Evolutionary conservation across 2,329 filamentous ascomycete genomes (phyloP), one percentile per base, ranked within the genome.

Genomic region (Stachybotrys chlorohalonatus): DNA sequence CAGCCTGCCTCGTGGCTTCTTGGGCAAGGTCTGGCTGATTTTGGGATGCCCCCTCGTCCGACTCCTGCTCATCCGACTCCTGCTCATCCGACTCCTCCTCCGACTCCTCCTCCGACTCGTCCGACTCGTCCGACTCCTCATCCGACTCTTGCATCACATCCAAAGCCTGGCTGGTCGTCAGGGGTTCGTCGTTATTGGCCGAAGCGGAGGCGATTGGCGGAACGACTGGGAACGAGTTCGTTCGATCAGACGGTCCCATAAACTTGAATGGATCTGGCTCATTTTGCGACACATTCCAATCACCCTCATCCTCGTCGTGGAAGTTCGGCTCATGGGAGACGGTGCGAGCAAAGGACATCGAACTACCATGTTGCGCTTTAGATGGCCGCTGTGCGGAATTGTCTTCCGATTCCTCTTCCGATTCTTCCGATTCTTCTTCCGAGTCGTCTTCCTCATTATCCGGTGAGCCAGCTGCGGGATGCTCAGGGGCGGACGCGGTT

Each of bases 191-290:
- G 24, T 58, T 55, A n/a, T 53, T 16, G 8, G 66, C 62, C 17
- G 66, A 63, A 31, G 60, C 59, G 24, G 66, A 57, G 45, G 60
- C 45, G 7, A 70, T 59, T 1, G 75, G 73, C 11, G 81, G 79
- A 1, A 85, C 80, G 11, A 69, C 67, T 1, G 84, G 83, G 57
- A 86, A 86, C 0, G 83, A 86, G 63, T 86, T 86, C 47, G 81
- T 81, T 62, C 81, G 74, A 54, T 83, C 77, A 52, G 70, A 77
- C 3, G 76, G 72, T 8, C 79, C 70, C 79, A 86, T 82, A 58
- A 81, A 80, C 56, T 78, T 79, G 68, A 83, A 85, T 3, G 78
- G 78, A 55, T 86, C 81, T 1, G 77, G 77, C 53, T 80, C 75
- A 32, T 75, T 73, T 54, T 75, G 75, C 11, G 76, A 70, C 1